Conservation (phyloP, 495 filamentous ascomycete species). For the Rostrohypoxylon terebratum region DNA sequence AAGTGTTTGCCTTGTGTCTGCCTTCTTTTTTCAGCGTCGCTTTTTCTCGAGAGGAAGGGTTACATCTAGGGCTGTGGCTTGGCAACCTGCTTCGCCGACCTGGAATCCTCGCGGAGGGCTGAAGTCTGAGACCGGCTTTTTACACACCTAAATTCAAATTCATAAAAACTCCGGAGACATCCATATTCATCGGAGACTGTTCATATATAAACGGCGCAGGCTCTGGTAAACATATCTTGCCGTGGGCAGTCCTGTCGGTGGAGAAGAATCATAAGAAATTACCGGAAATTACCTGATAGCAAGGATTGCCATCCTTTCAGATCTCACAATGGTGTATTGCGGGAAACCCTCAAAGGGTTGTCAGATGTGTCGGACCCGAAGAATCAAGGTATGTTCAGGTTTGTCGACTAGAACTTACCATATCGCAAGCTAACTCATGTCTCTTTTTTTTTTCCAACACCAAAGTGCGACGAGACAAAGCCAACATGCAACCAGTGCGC, state of each 20-base stretch:
- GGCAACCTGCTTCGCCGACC: not conserved
- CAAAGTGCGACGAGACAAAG: conserved; percentile 75
- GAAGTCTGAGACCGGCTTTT: not conserved
- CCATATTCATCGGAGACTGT: too few relatives aligned
- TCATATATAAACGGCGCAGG: not conserved
- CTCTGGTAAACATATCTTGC: not conserved
- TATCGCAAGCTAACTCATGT: conserved; percentile 26
- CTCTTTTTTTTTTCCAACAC: conserved; percentile 11
- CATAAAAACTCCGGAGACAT: not conserved
- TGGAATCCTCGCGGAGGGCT: not conserved
- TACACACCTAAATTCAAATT: not conserved
- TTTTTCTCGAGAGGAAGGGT: not conserved
- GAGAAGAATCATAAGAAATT: not conserved
- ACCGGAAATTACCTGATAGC: too few relatives aligned
- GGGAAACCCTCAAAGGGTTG: conserved; percentile 80
- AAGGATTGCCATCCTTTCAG: not conserved
- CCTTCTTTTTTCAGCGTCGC: conserved; percentile 4
- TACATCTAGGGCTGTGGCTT: not conserved
- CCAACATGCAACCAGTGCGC: conserved; percentile 76
- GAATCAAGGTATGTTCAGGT: conserved; percentile 72
- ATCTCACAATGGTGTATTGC: conserved; percentile 73
- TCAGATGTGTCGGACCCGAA: conserved; percentile 75
- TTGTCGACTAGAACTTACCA: conserved; percentile 1
- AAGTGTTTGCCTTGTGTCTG: not conserved
- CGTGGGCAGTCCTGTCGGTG: not conserved